A percentile compares a stretch with the other conserved stretches of the same genome.
phyloP scores from a whole-genome alignment of 2,329 filamentous ascomycete species.

The Ilyonectria destructans region DNA sequence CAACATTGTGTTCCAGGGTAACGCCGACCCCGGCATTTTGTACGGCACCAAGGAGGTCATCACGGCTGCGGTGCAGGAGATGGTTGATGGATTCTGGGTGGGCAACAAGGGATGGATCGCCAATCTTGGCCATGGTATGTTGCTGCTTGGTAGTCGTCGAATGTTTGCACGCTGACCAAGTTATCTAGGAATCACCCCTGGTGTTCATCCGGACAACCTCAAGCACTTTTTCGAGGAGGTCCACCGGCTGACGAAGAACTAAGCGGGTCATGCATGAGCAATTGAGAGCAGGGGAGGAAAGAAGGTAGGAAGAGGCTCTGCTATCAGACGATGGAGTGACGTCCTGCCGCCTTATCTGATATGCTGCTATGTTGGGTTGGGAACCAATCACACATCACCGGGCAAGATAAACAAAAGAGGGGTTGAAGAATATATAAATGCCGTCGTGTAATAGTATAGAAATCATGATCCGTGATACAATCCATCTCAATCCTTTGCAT shows the following conservation, averaged over 20 bases:
- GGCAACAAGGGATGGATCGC: constrained; percentile 96
- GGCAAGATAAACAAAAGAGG: constrained; percentile 25
- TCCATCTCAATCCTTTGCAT: constrained; percentile 32
- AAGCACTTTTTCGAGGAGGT: constrained; percentile 96
- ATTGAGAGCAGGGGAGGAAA: background rate
- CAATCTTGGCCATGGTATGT: constrained; percentile 93
- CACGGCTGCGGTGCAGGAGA: constrained; percentile 84
- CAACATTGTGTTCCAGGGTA: constrained; percentile 88
- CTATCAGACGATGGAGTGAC: constrained; percentile 17
- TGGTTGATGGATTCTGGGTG: constrained; percentile 87
- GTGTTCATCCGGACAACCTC: constrained; percentile 93
- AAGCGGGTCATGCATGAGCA: background rate
- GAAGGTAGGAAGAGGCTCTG: constrained; percentile 7
- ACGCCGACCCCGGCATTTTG: constrained; percentile 93
- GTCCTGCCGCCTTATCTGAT: constrained; percentile 23
- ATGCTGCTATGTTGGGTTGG: constrained; percentile 18
- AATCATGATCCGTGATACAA: constrained; percentile 35
- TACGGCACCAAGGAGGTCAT: constrained; percentile 90
- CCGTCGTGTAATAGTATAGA: constrained; percentile 42
- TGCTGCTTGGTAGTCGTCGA: background rate
- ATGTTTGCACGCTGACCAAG: constrained; percentile 31
- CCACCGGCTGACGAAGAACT: constrained; percentile 76
- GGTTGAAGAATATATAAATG: constrained; percentile 30
- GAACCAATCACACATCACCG: constrained; percentile 24
- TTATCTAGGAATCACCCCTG: constrained; percentile 86